Percentiles rank a stretch among this genome's conserved stretches.
These are phyloP conservation scores for Saccharata proteae DNA, from an alignment of 2,329 filamentous ascomycete genomes.

Conservation along the genomic window DNA sequence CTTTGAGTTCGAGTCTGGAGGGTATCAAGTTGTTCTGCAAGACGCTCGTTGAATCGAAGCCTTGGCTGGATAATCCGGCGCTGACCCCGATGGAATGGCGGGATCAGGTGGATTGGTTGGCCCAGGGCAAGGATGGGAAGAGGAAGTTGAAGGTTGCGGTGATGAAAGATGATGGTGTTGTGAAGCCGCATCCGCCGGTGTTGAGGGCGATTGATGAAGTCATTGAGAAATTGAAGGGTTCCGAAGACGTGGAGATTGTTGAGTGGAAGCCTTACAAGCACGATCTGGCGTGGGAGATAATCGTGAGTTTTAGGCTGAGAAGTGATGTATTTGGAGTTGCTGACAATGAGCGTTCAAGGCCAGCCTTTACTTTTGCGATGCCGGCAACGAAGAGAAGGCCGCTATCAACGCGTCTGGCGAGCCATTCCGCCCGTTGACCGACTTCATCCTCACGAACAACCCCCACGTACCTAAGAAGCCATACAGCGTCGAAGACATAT, in stretches of 20 bases:
- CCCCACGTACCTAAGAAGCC: slow-evolving; percentile 25
- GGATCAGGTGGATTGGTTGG: slow-evolving; percentile 5
- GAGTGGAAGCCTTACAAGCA: slow-evolving; percentile 40
- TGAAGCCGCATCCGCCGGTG: slow-evolving; percentile 54
- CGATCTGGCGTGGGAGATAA: slow-evolving; percentile 36
- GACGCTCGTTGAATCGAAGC: slow-evolving; percentile 37
- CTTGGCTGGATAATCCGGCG: slow-evolving; percentile 47
- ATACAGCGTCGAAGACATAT: slow-evolving; percentile 27
- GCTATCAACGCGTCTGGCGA: slow-evolving; percentile 44
- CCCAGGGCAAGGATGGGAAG: slow-evolving; percentile 10
- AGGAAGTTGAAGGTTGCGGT: slow-evolving; percentile 45
- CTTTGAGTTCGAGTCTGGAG: slow-evolving; percentile 40
- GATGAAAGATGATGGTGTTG: slow-evolving; percentile 53
- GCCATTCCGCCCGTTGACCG: slow-evolving; percentile 44
- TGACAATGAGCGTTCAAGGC: neutral
- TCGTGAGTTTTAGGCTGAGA: slow-evolving; percentile 14
- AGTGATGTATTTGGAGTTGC: too few relatives aligned
- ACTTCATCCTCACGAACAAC: slow-evolving; percentile 47
- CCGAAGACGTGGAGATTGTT: slow-evolving; percentile 40
- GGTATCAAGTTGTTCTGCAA: slow-evolving; percentile 44
- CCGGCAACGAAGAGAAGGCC: slow-evolving; percentile 40
- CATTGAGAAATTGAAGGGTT: slow-evolving; percentile 29
- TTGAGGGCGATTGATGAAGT: slow-evolving; percentile 41
- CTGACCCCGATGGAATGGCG: slow-evolving; percentile 49
- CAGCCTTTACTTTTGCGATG: slow-evolving; percentile 46